Conservation (phyloP, 2,329 filamentous ascomycete genomes). For the Lachnellula hyalina region DNA sequence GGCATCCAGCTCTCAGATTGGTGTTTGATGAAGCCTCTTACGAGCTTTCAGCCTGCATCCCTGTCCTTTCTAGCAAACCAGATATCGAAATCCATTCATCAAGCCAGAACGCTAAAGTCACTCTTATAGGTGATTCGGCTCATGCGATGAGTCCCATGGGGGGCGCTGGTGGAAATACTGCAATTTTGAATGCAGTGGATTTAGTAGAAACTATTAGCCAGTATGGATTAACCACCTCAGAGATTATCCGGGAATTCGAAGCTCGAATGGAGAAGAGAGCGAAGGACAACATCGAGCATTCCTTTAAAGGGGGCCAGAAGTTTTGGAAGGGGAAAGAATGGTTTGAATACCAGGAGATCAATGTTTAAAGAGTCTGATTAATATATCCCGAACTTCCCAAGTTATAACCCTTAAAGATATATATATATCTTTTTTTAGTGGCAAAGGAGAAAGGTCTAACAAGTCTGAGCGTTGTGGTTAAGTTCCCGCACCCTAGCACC, state of each 20-base stretch:
- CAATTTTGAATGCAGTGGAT: slow-evolving; percentile 1
- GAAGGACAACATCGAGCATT: background rate
- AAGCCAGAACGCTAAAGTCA: background rate
- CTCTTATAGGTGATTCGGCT: background rate
- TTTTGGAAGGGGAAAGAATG: slow-evolving; percentile 1
- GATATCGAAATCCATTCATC: background rate
- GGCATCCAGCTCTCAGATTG: background rate
- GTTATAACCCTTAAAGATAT: too few relatives aligned
- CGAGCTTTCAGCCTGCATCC: slow-evolving; percentile 2
- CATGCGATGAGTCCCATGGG: slow-evolving; percentile 1
- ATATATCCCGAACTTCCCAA: too few relatives aligned
- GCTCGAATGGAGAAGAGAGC: background rate
- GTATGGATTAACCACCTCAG: background rate
- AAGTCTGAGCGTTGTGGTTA: too few relatives aligned
- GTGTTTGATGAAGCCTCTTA: slow-evolving; percentile 1
- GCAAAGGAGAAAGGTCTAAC: too few relatives aligned
- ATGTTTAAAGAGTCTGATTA: background rate
- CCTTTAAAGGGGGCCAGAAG: background rate
- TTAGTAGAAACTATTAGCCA: background rate
- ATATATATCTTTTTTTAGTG: too few relatives aligned
- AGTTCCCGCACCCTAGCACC: too few relatives aligned
- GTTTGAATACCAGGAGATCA: background rate
- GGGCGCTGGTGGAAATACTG: background rate
- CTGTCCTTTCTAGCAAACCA: slow-evolving; percentile 1
- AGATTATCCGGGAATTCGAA: background rate